Evolutionary conservation across 1,284 basidiomycete genomes (phyloP).

Genomic region (Phaffia rhodozyma): DNA sequence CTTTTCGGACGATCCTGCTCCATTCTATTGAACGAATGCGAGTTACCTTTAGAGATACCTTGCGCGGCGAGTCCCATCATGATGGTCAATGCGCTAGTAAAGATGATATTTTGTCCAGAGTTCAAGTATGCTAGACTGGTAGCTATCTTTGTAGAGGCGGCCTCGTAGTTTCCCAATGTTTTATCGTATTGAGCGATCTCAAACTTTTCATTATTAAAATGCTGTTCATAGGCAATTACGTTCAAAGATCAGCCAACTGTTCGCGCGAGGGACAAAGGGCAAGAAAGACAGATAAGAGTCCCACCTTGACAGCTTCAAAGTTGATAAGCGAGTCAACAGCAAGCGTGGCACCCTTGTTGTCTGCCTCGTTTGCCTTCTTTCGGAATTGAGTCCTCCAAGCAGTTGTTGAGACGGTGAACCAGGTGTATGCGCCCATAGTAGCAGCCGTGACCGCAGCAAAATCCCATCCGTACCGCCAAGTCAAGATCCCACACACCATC

Average conservation of each 20-base stretch:
- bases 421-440: conserved; percentile 84
- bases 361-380: conserved; percentile 86
- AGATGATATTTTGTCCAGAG: conserved; percentile 93
- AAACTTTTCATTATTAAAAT: conserved; percentile 93
- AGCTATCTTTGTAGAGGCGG: conserved; percentile 84
- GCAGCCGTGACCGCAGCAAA: conserved; percentile 81
- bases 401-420: conserved; percentile 94
- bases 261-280: no score
- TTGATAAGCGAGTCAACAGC: conserved; percentile 95
- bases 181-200: conserved; percentile 88
- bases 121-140: conserved; percentile 88
- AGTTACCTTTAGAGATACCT: conserved; percentile 72
- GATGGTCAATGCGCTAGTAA: conserved; percentile 77
- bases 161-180: conserved; percentile 76
- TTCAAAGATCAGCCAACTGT: not conserved
- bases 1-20: no score
- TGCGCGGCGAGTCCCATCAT: conserved; percentile 97
- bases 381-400: conserved; percentile 93
- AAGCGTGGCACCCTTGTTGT: conserved; percentile 87
- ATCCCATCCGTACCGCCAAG: conserved; percentile 93
- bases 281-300: conserved; percentile 13
- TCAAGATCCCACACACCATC: conserved; percentile 93
- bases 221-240: conserved; percentile 40
- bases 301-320: conserved; percentile 93
- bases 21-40: not conserved